Base-by-base conservation (phyloP, 2,329 filamentous ascomycete species). In the Pestalotiopsis sp. region DNA sequence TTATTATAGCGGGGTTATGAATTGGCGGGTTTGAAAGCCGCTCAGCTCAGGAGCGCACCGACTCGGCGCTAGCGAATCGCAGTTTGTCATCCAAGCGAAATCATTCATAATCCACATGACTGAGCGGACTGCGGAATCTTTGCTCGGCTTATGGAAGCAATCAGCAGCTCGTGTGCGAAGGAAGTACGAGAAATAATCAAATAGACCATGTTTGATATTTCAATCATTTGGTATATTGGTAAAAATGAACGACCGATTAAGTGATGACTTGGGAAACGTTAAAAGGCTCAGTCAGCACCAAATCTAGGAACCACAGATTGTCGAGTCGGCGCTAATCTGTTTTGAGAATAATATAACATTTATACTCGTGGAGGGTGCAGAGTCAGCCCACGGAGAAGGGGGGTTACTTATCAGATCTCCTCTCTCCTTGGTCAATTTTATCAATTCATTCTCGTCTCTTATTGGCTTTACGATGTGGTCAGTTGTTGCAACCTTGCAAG, bases 31-130 rank as follows among this genome's bases (percentile, higher is more conserved):
- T 36, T 52, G 45, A 52, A n/a, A n/a, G 45, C 31, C 31, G 7
- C n/a, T 52, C 20, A 20, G 17, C 3, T n/a, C 17, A 20, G n/a
- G 31, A 9, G 12, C 20, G 25, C 23, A 7, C 31, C 25, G 31
- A 36, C 14, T 60, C 25, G 36, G 12, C 38, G 61, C 39, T 64
- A 64, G 61, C 25, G 38, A 64, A 5, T 39, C 49, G 9, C 11
- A 64, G 61, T 64, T 64, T 64, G 61, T 64, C 61, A 64, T 64
- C 61, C 49, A 52, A 2, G 38, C 61, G 23, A 64, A 45, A 38
- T 9, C 20, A 45, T 64, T 64, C 61, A 39, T 64, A 64, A 64
- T 49, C 61, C 61, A n/a, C 20, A 52, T 52, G 17, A 52, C 45
- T n/a, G 45, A 52, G 57, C 57, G 57, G 45, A 59, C 23, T 23